These are phyloP conservation scores for Schizochytrium sp. DNA, from an alignment of 108 stramenopile species.

Conservation along the genomic window DNA sequence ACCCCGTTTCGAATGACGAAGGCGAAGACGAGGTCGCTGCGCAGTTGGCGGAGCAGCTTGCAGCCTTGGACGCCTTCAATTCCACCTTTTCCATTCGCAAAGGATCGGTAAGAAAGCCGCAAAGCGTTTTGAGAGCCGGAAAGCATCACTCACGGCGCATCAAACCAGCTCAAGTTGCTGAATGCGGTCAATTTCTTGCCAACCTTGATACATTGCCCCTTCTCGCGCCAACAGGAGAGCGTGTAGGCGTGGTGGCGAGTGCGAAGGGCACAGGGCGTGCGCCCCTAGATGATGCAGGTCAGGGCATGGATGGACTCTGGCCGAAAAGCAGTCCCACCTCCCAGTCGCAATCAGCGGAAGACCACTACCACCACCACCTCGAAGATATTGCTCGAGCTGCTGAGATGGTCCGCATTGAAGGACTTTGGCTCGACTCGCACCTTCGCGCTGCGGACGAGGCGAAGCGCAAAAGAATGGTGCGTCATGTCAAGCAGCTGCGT, in stretches of 20 bases:
- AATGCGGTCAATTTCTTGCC: no score
- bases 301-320: no score
- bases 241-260: no score
- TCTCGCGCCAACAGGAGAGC: no score
- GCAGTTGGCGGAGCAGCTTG: background rate
- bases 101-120: background rate
- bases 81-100: background rate
- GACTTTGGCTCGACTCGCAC: background rate
- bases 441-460: background rate
- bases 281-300: no score
- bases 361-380: background rate
- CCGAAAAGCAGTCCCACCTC: background rate
- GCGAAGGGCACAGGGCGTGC: no score
- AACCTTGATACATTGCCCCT: no score
- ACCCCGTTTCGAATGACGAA: background rate
- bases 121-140: background rate
- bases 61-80: background rate
- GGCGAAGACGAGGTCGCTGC: background rate
- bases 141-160: background rate
- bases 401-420: background rate
- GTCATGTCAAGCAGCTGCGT: no score
- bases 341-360: background rate
- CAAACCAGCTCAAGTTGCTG: background rate
- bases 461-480: background rate
- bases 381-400: background rate